Conservation (phyloP, 129 eudicot species). For the Helianthus tuberosus region DNA sequence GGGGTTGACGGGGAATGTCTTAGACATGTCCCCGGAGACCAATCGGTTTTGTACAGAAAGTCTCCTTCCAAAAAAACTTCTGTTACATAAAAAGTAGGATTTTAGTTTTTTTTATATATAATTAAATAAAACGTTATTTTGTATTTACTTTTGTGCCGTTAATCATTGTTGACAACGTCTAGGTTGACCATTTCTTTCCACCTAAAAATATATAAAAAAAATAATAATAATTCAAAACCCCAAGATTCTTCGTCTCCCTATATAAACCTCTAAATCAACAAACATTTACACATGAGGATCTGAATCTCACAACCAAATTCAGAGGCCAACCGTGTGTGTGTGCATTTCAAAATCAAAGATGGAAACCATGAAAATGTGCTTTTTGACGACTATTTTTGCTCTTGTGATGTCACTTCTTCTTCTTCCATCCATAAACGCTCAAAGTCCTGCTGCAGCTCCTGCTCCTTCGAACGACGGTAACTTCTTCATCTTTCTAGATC, state of each 20-base stretch:
- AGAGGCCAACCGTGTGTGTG: neutral
- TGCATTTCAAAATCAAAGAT: constrained; percentile 26
- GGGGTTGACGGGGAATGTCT: no score
- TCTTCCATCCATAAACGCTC: constrained; percentile 62
- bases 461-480: constrained; percentile 63
- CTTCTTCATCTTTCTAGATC: constrained; percentile 25
- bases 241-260: neutral
- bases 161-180: constrained; percentile 20
- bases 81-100: no score
- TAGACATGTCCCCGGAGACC: no score
- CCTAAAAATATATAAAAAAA: neutral
- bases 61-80: no score
- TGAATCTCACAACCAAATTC: neutral
- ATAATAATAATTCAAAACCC: no score
- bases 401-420: constrained; percentile 43
- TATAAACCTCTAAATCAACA: neutral
- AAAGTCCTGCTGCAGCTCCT: constrained; percentile 43
- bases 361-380: constrained; percentile 52
- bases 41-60: no score
- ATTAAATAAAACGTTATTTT: no score
- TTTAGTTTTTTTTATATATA: no score
- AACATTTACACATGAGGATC: neutral
- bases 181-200: constrained; percentile 43
- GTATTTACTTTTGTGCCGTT: neutral
- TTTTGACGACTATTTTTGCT: constrained; percentile 42